These are phyloP conservation scores for Fusarium compactum DNA, from an alignment of 2,329 filamentous ascomycete species.

Conservation along the genomic window DNA sequence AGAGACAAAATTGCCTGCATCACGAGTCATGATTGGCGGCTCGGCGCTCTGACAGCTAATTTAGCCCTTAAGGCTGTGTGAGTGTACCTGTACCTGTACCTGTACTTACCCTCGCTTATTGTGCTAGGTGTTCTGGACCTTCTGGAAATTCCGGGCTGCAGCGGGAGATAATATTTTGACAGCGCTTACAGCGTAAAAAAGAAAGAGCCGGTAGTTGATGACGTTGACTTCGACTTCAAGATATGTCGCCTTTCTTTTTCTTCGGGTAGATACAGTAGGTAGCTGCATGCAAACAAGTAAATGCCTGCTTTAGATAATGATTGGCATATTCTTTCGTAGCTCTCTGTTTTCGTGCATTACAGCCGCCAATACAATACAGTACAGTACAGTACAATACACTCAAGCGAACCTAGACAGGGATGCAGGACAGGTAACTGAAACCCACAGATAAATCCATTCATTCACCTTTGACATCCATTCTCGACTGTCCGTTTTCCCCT, in stretches of 20 bases:
- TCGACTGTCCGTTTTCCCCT: not conserved
- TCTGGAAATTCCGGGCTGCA: conserved; percentile 34
- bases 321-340: conserved; percentile 9
- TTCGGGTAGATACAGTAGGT: not conserved
- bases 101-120: not conserved
- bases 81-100: not conserved
- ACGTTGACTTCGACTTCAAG: not conserved
- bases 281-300: not conserved
- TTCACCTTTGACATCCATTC: not conserved
- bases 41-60: conserved; percentile 15
- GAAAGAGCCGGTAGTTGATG: not conserved
- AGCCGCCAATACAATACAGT: not conserved
- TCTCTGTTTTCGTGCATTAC: conserved; percentile 1
- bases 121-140: conserved; percentile 24
- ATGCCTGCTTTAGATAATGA: not conserved
- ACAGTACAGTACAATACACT: conserved; percentile 25
- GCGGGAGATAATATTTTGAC: conserved; percentile 15
- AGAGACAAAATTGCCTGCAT: not conserved
- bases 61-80: conserved; percentile 1
- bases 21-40: conserved; percentile 23
- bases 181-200: not conserved
- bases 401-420: not conserved
- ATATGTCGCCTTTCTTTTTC: not conserved
- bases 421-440: not conserved
- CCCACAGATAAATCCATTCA: not conserved